Conservation (phyloP, 1,284 basidiomycete genomes). For the Heterobasidion occidentale region DNA sequence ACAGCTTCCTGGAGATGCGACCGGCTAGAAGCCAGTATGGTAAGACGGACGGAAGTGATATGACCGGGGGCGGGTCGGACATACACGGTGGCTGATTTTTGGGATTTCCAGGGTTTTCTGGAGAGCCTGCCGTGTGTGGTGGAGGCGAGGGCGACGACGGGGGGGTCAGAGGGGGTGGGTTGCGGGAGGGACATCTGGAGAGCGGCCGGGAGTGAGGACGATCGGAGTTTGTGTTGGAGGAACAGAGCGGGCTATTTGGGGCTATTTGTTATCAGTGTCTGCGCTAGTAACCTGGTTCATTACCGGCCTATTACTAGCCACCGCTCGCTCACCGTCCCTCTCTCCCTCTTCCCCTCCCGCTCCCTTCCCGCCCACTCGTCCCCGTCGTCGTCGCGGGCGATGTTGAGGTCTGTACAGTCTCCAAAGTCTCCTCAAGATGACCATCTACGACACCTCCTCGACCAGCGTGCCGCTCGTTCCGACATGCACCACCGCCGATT, state of each 20-base stretch:
- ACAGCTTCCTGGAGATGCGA: conserved; percentile 58
- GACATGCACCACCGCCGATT: conserved; percentile 37
- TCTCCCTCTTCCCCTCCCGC: neutral
- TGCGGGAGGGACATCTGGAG: neutral
- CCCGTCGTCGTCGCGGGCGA: conserved; percentile 5
- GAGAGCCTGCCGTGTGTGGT: conserved; percentile 56
- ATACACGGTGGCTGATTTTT: conserved; percentile 58
- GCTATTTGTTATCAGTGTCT: neutral
- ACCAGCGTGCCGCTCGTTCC: conserved; percentile 44
- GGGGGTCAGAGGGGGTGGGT: conserved; percentile 3
- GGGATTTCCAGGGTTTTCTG: conserved; percentile 61
- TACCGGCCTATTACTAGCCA: neutral
- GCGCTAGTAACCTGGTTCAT: neutral
- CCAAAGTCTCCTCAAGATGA: conserved; percentile 30
- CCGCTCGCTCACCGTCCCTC: neutral
- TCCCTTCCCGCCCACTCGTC: conserved; percentile 4
- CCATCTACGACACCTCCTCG: conserved; percentile 43
- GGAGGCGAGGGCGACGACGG: conserved; percentile 32
- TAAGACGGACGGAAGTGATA: conserved; percentile 1
- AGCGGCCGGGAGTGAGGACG: neutral
- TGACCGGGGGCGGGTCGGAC: conserved; percentile 13
- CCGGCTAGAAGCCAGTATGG: conserved; percentile 35
- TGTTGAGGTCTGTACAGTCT: conserved; percentile 9
- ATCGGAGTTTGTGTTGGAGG: neutral
- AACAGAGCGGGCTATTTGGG: neutral